phyloP scores from a whole-genome alignment of 192 early-diverging fungal genomes.

The Gonapodya sp. region DNA sequence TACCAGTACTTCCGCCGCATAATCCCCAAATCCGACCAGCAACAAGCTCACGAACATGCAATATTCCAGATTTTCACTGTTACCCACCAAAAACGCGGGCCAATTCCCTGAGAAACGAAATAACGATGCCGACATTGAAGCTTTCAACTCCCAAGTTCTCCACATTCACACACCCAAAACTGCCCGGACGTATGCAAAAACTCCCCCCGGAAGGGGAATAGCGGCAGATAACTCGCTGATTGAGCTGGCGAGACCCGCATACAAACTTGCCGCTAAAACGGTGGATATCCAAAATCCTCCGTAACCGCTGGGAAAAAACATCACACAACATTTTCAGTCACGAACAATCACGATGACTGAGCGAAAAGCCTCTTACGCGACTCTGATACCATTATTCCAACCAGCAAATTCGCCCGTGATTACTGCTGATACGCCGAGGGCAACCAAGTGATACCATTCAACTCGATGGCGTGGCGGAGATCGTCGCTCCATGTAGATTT shows the following conservation, averaged over 20 bases:
- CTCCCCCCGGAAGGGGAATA: slow-evolving; percentile 14
- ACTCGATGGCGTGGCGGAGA: background rate
- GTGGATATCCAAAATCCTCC: slow-evolving; percentile 14
- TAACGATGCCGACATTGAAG: too few relatives aligned
- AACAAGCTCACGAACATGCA: slow-evolving; percentile 4
- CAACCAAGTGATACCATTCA: slow-evolving; percentile 2
- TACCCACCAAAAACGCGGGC: slow-evolving; percentile 10
- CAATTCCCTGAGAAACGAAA: too few relatives aligned
- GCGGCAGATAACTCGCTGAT: slow-evolving; percentile 6
- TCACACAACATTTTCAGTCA: too few relatives aligned
- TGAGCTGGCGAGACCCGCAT: background rate
- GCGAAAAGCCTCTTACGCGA: background rate
- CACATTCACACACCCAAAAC: background rate
- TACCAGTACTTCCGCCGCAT: background rate
- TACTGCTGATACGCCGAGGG: slow-evolving; percentile 11
- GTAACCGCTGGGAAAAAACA: slow-evolving; percentile 10
- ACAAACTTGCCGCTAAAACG: slow-evolving; percentile 3
- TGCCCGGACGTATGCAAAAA: slow-evolving; percentile 9
- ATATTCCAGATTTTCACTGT: slow-evolving; percentile 3
- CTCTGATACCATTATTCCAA: slow-evolving; percentile 7
- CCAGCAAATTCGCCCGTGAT: slow-evolving; percentile 15
- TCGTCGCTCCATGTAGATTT: background rate
- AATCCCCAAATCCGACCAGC: background rate
- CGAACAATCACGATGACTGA: too few relatives aligned
- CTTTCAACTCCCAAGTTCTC: too few relatives aligned